These are phyloP conservation scores for Claviceps sp. DNA, from an alignment of 2,329 filamentous ascomycete species.

Conservation along the genomic window DNA sequence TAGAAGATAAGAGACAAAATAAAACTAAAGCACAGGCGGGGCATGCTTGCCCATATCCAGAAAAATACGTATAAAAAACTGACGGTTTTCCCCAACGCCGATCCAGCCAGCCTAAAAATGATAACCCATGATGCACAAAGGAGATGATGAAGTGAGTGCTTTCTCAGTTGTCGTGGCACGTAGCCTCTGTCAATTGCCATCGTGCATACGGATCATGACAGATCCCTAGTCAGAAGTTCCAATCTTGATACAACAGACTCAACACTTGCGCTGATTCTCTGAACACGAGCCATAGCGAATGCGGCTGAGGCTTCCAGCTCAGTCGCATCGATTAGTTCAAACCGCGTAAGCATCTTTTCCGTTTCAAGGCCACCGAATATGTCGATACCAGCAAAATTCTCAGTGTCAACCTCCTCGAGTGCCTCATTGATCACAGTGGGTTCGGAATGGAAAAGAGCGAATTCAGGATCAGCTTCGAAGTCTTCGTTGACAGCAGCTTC, in stretches of 20 bases:
- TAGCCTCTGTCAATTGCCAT: neutral
- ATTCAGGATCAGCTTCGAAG: conserved; percentile 49
- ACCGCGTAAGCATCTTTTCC: conserved; percentile 50
- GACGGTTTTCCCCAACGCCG: conserved; percentile 4
- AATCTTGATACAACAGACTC: conserved; percentile 23
- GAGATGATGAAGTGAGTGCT: conserved; percentile 1
- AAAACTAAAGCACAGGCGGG: neutral
- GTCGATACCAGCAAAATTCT: conserved; percentile 24
- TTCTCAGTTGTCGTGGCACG: neutral
- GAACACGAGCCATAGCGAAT: conserved; percentile 34
- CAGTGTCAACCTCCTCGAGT: conserved; percentile 28
- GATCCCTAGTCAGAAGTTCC: conserved; percentile 23
- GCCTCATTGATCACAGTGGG: conserved; percentile 12
- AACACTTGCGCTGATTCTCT: conserved; percentile 30
- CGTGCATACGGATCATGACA: conserved; percentile 12
- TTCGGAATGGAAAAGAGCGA: conserved; percentile 44
- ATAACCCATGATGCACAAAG: conserved; percentile 4
- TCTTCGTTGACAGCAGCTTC: conserved; percentile 31
- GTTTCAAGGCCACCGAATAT: conserved; percentile 42
- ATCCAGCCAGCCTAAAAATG: neutral
- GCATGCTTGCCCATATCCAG: neutral
- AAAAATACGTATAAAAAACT: neutral
- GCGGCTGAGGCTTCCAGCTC: conserved; percentile 32
- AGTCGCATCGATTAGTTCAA: conserved; percentile 49
- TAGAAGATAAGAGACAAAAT: neutral